A percentile compares a stretch with the other conserved stretches of the same genome.
phyloP scores from a whole-genome alignment of 345 rosid genomes.

The Rhodamnia argentea region DNA sequence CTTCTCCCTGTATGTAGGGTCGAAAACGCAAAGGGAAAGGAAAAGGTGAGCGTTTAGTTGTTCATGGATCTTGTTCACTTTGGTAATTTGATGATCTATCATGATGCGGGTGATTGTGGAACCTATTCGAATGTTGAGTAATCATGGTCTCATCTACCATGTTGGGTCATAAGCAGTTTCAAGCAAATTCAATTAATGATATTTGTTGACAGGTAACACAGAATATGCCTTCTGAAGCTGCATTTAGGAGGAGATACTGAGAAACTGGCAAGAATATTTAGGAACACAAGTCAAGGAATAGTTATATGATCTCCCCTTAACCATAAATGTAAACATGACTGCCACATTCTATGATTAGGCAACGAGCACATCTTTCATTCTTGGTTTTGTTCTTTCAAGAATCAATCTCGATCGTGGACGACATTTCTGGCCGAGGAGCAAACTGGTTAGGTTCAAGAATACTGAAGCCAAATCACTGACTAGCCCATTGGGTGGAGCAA shows the following conservation, averaged over 20 bases:
- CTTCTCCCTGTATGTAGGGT: background rate
- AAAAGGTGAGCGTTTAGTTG: background rate
- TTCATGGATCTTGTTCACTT: background rate
- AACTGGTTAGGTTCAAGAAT: background rate
- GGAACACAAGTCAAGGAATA: background rate
- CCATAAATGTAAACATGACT: background rate
- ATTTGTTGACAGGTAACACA: background rate
- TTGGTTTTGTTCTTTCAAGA: background rate
- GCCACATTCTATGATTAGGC: background rate
- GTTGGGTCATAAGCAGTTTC: background rate
- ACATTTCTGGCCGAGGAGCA: background rate
- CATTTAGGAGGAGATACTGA: background rate
- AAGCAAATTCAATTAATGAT: background rate
- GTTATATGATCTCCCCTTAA: background rate
- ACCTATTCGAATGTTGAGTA: background rate
- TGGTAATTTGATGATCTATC: background rate
- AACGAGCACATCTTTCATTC: background rate
- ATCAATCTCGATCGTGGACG: background rate
- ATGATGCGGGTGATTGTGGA: background rate
- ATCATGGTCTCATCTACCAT: background rate
- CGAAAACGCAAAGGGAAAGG: background rate
- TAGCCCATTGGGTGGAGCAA: background rate
- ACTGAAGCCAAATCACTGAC: background rate
- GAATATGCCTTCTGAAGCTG: background rate
- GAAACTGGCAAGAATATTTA: background rate